Base-by-base conservation (phyloP, 257 asterid genomes). In the Datura wrightii region DNA sequence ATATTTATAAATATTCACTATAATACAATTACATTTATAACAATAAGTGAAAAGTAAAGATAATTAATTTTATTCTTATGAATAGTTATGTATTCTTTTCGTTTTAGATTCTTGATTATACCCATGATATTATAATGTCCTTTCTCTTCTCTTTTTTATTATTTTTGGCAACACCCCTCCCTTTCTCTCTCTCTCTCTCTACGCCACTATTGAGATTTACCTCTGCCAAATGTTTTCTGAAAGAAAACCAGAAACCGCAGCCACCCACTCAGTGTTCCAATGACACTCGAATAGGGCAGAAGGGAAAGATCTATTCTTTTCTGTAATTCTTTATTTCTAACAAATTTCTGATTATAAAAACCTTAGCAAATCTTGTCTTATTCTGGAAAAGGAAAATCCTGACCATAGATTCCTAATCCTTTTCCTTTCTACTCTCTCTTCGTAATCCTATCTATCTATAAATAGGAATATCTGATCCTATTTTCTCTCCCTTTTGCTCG, bases 391-490 rank as follows among this genome's bases (percentile, higher is more conserved):
- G 42, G 16, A 80, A 85, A 80, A 0, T 89, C 84, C 55, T 72
- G 91, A 54, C 97, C 98, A 90, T 90, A 88, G 91, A 91, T 85
- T 85, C 79, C 92, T 91, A 84, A 94, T 92, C 97, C 42, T 39
- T 39, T 39, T 39, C 80, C 76, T 53, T 44, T 72, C 24, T 39
- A 41, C 52, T 69, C 44, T 39, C 15, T 34, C 31, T 24, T 24
- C 31, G 31, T 24, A 24, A 24, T 11, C 2, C 42, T 65, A 65
- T 44, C 15, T 52, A 31, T 46, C 84, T 93, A 90, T 90, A 86
- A 39, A 89, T 81, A 79, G 54, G 72, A 82, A 85, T 37, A 42
- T 65, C 91, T 89, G 90, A 89, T 90, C 89, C 88, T n/a, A 46
- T 71, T 71, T 69, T 31, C 18, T 34, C 82, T 86, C 44, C 80